Base-by-base conservation (phyloP, 1,284 basidiomycete genomes). In the Cystobasidium sp. region DNA sequence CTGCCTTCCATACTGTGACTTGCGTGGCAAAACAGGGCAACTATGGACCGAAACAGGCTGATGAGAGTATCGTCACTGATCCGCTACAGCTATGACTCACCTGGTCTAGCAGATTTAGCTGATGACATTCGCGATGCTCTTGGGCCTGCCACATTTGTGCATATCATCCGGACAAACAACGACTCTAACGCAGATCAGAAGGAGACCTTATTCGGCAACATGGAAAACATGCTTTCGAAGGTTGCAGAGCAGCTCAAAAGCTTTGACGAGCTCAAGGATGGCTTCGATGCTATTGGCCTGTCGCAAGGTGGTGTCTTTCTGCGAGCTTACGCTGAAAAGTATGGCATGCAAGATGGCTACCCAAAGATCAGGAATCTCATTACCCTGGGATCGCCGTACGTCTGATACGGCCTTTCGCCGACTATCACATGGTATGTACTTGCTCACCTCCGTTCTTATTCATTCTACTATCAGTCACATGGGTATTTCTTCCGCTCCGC, bases 271-370 rank as follows among this genome's bases (percentile, higher is more conserved):
- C 86, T 98, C 8, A 73, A 53, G 14, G 69, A 61, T 41, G 67
- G 77, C 16, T 96, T 95, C 79, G 92, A 97, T 81, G 94, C 90
- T 1, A 90, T 97, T 71, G 94, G 94, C 0, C 91, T 97, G 82
- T 94, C 92, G 0, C 94, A 97, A 87, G 94, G 92, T 87, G 95
- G 96, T 0, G 92, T 97, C 78, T 95, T 97, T 82, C 86, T 98
- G 52, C 88, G 96, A 14, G 94, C 90, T 43, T 94, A 95, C 77
- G 88, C 92, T 18, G 92, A 98, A 81, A 86, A 89, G 61, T 93
- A 91, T 83, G 92, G 93, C 80, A 18, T 43, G 41, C 31, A 79
- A 78, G n/a, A 77, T 77, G 74, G 71, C 47, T 83, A 84, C 14
- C 92, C 92, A 0, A 88, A 88, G 0, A 83, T 94, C 10, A 84